Percentiles rank a stretch among this genome's conserved stretches.
Evolutionary conservation across 2,329 filamentous ascomycete species (phyloP).

Genomic region (Chaetomiaceae sp.): DNA sequence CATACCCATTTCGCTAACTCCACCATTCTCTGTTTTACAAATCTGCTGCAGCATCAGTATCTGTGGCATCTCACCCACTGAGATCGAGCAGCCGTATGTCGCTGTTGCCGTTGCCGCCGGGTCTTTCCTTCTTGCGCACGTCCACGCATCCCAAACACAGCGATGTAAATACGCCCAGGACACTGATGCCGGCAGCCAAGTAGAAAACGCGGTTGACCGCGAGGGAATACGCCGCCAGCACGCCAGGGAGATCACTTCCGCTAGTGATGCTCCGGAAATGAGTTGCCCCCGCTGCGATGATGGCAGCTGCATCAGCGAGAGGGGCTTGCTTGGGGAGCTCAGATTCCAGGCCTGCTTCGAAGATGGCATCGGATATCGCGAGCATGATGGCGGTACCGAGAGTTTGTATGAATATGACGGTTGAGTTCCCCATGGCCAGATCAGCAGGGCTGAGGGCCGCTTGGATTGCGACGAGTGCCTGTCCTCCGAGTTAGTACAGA

Average conservation of each 20-base stretch:
- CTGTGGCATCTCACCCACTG: not conserved
- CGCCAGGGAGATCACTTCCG: constrained; percentile 29
- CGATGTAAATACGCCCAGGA: constrained; percentile 34
- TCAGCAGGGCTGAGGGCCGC: constrained; percentile 23
- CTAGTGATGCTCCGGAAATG: constrained; percentile 34
- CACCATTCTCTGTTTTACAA: too few relatives aligned
- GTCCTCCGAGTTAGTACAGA: not conserved
- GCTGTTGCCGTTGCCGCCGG: not conserved
- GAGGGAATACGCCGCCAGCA: constrained; percentile 37
- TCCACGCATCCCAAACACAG: constrained; percentile 46
- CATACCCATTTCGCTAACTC: too few relatives aligned
- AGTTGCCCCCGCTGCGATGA: constrained; percentile 38
- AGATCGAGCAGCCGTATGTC: not conserved
- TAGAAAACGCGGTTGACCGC: constrained; percentile 39
- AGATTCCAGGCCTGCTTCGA: constrained; percentile 26
- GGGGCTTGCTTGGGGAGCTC: constrained; percentile 28
- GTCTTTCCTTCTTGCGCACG: constrained; percentile 34
- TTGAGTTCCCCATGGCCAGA: constrained; percentile 27
- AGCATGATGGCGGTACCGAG: constrained; percentile 28
- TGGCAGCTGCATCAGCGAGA: constrained; percentile 25
- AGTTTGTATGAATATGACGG: constrained; percentile 28
- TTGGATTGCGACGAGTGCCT: constrained; percentile 29
- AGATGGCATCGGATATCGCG: constrained; percentile 27
- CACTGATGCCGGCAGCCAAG: constrained; percentile 34
- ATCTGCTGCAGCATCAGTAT: too few relatives aligned